Evolutionary conservation across 208 protist genomes (phyloP).

Genomic region (Trypanosoma boissoni): DNA sequence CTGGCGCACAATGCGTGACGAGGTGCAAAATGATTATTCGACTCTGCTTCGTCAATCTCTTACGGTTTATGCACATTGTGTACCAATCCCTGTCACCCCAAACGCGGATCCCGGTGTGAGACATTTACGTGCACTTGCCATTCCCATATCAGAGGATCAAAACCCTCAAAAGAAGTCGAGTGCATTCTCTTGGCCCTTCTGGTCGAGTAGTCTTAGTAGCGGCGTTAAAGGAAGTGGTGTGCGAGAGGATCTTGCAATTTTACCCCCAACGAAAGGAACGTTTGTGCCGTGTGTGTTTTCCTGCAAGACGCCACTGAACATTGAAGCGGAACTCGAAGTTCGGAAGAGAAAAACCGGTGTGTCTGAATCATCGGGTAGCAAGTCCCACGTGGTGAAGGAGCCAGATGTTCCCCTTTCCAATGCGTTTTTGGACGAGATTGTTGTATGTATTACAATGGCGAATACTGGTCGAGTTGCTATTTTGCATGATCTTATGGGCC

Average conservation of each 20-base stretch:
- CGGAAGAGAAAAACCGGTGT: background rate
- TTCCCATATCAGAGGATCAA: no score
- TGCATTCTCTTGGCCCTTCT: no score
- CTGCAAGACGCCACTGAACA: background rate
- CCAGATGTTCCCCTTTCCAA: background rate
- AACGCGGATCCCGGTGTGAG: background rate
- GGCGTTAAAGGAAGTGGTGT: no score
- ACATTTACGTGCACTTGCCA: background rate
- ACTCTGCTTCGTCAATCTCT: background rate
- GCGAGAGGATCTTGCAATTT: no score
- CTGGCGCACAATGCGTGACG: conserved; percentile 9
- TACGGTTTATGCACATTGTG: conserved; percentile 7
- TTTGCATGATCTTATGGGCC: background rate
- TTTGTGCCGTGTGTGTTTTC: conserved; percentile 2
- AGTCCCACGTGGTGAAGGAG: background rate
- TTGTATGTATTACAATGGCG: conserved; percentile 16
- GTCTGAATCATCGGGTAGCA: background rate
- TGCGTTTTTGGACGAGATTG: conserved; percentile 15
- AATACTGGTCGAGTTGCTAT: conserved; percentile 6
- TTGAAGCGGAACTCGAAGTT: background rate
- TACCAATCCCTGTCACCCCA: background rate
- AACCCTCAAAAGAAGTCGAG: no score
- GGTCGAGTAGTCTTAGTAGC: no score
- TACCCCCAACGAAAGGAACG: background rate
- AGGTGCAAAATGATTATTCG: background rate